phyloP scores from a whole-genome alignment of 352 stramenopile genomes.

The Phytophthora pisi region DNA sequence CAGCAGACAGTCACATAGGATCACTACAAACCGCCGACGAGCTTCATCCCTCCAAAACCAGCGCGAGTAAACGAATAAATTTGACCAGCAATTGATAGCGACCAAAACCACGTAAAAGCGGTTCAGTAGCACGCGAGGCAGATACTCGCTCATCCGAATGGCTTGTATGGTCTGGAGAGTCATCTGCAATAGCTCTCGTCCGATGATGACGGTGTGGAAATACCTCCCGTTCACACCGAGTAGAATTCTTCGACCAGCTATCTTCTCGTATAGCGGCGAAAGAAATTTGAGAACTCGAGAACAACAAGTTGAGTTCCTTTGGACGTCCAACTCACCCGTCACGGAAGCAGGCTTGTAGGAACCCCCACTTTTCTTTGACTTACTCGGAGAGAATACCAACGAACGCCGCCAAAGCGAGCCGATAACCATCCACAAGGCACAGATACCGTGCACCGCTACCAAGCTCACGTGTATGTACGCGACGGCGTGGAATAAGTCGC shows the following conservation, averaged over 20 bases:
- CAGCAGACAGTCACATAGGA: constrained; percentile 29
- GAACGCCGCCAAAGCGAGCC: not conserved
- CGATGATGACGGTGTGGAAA: constrained; percentile 25
- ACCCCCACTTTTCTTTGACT: not conserved
- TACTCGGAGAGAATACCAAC: not conserved
- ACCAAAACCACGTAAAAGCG: constrained; percentile 38
- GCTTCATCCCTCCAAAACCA: constrained; percentile 28
- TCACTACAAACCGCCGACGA: constrained; percentile 20
- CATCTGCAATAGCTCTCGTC: constrained; percentile 26
- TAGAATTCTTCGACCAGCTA: constrained; percentile 1
- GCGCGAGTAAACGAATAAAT: constrained; percentile 22
- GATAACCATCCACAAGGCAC: not conserved
- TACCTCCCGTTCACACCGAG: constrained; percentile 23
- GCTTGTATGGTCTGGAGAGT: constrained; percentile 25
- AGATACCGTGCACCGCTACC: not conserved
- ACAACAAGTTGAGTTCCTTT: not conserved
- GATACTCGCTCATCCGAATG: constrained; percentile 35
- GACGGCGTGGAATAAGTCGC: not conserved
- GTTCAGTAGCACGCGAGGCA: constrained; percentile 36
- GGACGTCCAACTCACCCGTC: no score
- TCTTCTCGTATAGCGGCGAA: constrained; percentile 1
- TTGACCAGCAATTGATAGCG: constrained; percentile 35
- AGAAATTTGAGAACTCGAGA: not conserved
- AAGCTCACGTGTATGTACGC: not conserved
- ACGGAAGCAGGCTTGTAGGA: not conserved